Evolutionary conservation across 306 rosid genomes (phyloP).

Genomic region (Dalbergia cochinchinensis): DNA sequence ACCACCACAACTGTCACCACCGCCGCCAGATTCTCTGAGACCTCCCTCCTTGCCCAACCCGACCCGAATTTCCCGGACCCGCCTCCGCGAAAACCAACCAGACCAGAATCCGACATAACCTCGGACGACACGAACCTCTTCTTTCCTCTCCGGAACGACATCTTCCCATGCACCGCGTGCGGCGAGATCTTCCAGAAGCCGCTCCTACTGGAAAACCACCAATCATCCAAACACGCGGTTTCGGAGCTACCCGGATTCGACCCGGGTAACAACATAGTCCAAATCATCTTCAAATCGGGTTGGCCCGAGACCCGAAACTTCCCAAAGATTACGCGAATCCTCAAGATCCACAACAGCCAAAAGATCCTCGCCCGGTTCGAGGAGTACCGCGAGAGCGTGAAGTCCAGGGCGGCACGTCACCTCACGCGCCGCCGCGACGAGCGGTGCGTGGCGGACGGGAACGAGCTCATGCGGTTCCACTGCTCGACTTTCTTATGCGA

Average conservation of each 20-base stretch:
- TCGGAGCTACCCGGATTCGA: constrained; percentile 83
- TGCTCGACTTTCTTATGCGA: constrained; percentile 87
- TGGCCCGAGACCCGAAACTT: constrained; percentile 61
- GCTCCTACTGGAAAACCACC: constrained; percentile 76
- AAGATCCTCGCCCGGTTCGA: constrained; percentile 87
- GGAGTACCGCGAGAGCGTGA: constrained; percentile 83
- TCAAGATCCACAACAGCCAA: constrained; percentile 87
- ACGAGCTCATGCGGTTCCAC: constrained; percentile 93
- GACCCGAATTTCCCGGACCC: constrained; percentile 43
- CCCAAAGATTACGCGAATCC: constrained; percentile 65
- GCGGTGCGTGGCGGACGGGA: constrained; percentile 92
- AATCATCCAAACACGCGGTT: constrained; percentile 71
- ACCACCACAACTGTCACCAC: constrained; percentile 27
- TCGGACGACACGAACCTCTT: constrained; percentile 54
- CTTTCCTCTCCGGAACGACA: constrained; percentile 92
- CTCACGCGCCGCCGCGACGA: constrained; percentile 64
- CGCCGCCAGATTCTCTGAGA: constrained; percentile 51
- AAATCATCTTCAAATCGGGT: constrained; percentile 87
- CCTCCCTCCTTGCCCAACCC: constrained; percentile 46
- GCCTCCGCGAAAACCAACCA: not conserved
- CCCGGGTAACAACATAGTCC: constrained; percentile 89
- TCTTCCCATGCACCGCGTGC: constrained; percentile 92
- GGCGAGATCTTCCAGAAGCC: constrained; percentile 92
- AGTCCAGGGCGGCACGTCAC: constrained; percentile 68
- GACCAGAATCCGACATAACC: constrained; percentile 72